Percentiles rank a stretch among this genome's conserved stretches.
Evolutionary conservation across 2,329 filamentous ascomycete species (phyloP).

Genomic region (Thielaviopsis populi): DNA sequence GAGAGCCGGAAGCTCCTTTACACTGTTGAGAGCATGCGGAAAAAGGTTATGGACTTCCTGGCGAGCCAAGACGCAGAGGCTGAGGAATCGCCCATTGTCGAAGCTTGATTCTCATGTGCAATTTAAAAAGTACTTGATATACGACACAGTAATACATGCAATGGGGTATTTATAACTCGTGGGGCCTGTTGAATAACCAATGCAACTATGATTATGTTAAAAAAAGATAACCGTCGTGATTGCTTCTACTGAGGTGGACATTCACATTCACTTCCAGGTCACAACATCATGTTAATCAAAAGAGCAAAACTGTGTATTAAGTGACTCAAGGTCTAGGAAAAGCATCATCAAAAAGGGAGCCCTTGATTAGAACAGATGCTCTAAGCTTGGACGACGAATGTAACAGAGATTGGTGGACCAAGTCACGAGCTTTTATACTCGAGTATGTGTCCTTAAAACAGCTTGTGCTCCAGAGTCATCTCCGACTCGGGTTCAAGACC

Average conservation of each 20-base stretch:
- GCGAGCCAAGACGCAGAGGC: conserved; percentile 18
- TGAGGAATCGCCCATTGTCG: not conserved
- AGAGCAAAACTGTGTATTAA: conserved; percentile 8
- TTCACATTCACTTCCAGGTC: not conserved
- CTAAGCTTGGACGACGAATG: conserved; percentile 1
- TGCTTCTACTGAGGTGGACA: too few species aligned
- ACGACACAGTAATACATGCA: not conserved
- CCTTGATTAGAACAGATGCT: not conserved
- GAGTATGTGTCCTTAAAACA: conserved; percentile 46
- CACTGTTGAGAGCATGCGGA: conserved; percentile 33
- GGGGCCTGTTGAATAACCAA: too few species aligned
- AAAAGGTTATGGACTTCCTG: conserved; percentile 24
- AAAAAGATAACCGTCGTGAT: too few species aligned
- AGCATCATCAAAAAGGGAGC: conserved; percentile 1
- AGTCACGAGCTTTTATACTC: not conserved
- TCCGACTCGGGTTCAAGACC: conserved; percentile 94
- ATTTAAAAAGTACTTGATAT: not conserved
- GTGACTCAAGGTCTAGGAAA: not conserved
- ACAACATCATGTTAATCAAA: not conserved
- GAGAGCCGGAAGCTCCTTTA: conserved; percentile 33
- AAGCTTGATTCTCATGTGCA: not conserved
- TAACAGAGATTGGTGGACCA: not conserved
- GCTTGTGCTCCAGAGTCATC: conserved; percentile 98
- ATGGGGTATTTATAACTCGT: too few species aligned
- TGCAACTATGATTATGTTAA: too few species aligned